Evolutionary conservation across 116 monocot species (phyloP), one percentile per base, ranked within the genome.

Genomic region (Zostera marina): DNA sequence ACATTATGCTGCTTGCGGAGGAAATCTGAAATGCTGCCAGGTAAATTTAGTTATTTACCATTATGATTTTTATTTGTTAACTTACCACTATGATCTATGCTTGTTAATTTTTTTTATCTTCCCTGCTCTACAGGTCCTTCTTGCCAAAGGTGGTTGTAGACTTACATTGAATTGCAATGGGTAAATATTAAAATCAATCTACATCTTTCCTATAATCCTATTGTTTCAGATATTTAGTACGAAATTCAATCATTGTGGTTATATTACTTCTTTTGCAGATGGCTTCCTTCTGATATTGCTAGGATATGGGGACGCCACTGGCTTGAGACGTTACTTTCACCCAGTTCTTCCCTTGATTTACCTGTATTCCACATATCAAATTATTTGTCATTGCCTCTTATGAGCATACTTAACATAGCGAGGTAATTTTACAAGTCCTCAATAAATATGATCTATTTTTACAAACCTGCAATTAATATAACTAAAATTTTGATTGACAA

Each of bases 1-100:
- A 73, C 98, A 98, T 77, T 98, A 90, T 90, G 98, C 90, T 39
- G 98, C 91, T 64, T 90, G 83, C 65, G 90, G 90, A 62, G 98
- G 98, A 55, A 87, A 79, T 66, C 57, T 83, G 5, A 86, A 79
- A 71, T 99, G 98, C 63, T 90, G 91, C 54, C 86, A 99, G 91
- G 91, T 45, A 80, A 52, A 16, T 22, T n/a, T n/a, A n/a, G n/a
- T n/a, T n/a, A n/a, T n/a, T 23, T 58, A 41, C 26, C 17, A 56
- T 47, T 11, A 20, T 13, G 20, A 15, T 42, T 22, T 8, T n/a
- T 26, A 22, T 32, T 22, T 22, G 23, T 14, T 23, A 54, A 54
- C 5, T 21, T 10, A 7, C 7, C 24, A 38, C 11, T 9, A 39
- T 9, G n/a, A 15, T 26, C 1, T 41, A 14, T 17, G 9, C 58